Conservation (phyloP, 139 green algal species). For the Chlorella sp. region DNA sequence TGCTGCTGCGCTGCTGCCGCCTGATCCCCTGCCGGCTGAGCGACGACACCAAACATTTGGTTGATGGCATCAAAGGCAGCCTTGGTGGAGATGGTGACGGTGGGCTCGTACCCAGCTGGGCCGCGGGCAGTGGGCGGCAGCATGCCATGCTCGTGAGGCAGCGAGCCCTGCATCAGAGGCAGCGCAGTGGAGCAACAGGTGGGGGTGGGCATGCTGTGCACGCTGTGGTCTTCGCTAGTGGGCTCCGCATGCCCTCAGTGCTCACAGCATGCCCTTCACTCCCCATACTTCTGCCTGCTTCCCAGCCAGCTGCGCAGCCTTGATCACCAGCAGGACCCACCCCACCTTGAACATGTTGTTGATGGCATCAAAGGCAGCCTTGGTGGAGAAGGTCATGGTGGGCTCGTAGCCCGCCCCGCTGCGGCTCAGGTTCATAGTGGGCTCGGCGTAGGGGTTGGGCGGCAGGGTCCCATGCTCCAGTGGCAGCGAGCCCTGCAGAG, state of each 20-base stretch:
- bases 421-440: neutral
- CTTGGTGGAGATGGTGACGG: constrained; percentile 69
- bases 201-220: neutral
- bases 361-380: constrained; percentile 65
- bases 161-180: constrained; percentile 2
- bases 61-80: constrained; percentile 73
- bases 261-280: no score
- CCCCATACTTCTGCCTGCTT: no score
- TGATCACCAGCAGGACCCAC: no score
- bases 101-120: constrained; percentile 18
- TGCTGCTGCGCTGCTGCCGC: neutral
- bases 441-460: constrained; percentile 26
- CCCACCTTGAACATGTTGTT: constrained; percentile 68
- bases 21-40: neutral
- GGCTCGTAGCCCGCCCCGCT: constrained; percentile 6
- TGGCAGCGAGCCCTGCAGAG: constrained; percentile 28
- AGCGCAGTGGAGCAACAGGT: neutral
- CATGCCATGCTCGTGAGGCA: constrained; percentile 24
- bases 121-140: constrained; percentile 10
- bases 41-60: constrained; percentile 61
- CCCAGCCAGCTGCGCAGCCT: no score
- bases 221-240: no score
- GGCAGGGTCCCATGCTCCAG: constrained; percentile 25
- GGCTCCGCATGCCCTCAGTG: no score
- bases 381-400: constrained; percentile 70